Percentiles rank a stretch among this genome's conserved stretches.
Conservation (phyloP, 2,329 filamentous ascomycete species). For the Polytolypa hystricis region DNA sequence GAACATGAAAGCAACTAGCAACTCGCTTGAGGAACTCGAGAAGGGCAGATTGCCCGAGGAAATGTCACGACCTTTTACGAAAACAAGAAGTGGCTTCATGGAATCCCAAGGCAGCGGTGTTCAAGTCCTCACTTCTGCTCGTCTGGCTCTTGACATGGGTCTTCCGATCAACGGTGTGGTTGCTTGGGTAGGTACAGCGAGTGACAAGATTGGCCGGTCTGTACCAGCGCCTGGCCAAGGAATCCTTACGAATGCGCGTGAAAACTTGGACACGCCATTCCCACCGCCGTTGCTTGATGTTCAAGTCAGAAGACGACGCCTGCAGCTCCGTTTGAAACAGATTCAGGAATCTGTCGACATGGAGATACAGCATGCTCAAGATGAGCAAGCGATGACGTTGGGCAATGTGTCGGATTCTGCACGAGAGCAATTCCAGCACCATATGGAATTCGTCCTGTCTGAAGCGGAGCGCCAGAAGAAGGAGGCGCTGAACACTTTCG, state of each 20-base stretch:
- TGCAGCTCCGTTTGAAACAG: constrained; percentile 84
- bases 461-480: constrained; percentile 86
- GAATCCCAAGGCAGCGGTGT: constrained; percentile 98
- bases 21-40: constrained; percentile 88
- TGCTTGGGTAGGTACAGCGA: constrained; percentile 87
- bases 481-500: constrained; percentile 85
- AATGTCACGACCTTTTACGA: constrained; percentile 96
- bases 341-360: constrained; percentile 96
- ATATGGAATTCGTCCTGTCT: constrained; percentile 72
- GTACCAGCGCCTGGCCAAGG: constrained; percentile 94
- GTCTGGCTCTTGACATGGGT: constrained; percentile 94
- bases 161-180: constrained; percentile 94
- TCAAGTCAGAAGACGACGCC: constrained; percentile 90
- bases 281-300: constrained; percentile 93
- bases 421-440: constrained; percentile 74
- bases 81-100: constrained; percentile 97
- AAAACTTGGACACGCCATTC: constrained; percentile 72
- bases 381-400: constrained; percentile 87
- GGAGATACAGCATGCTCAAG: constrained; percentile 82
- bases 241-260: constrained; percentile 89
- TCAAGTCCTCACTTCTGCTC: constrained; percentile 96
- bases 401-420: constrained; percentile 57
- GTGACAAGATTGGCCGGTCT: constrained; percentile 97
- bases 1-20: constrained; percentile 99
- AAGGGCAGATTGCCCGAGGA: constrained; percentile 91